Conservation (phyloP, 139 green algal species). For the Tetraselmis striata region DNA sequence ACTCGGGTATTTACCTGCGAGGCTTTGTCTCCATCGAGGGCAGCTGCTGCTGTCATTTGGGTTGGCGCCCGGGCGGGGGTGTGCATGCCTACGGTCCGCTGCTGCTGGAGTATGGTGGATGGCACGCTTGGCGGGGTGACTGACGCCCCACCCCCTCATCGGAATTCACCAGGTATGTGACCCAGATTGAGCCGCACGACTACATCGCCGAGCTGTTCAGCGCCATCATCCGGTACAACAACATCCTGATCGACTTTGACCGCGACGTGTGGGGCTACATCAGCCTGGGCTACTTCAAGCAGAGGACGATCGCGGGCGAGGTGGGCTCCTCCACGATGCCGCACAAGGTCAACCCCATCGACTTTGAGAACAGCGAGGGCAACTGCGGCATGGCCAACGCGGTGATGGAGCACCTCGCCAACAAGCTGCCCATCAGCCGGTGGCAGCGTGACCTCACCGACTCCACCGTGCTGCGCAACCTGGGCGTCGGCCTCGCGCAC, state of each 20-base stretch:
- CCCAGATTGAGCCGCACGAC: constrained; percentile 98
- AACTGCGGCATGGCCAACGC: constrained; percentile 97
- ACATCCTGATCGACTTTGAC: constrained; percentile 95
- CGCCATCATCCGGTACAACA: constrained; percentile 89
- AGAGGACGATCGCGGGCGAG: constrained; percentile 69
- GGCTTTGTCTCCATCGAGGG: too few relatives aligned
- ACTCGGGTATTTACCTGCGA: too few relatives aligned
- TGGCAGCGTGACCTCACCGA: constrained; percentile 97
- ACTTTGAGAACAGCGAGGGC: constrained; percentile 99
- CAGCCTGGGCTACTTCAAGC: constrained; percentile 95
- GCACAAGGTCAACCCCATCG: constrained; percentile 98
- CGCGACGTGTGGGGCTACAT: constrained; percentile 98
- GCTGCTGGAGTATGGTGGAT: too few relatives aligned
- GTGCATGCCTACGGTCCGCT: too few relatives aligned
- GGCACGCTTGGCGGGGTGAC: too few relatives aligned
- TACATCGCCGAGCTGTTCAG: constrained; percentile 96
- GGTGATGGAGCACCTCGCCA: constrained; percentile 82
- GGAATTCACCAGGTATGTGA: too few relatives aligned
- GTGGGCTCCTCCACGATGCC: constrained; percentile 95
- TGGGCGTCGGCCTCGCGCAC: constrained; percentile 81
- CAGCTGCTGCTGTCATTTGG: too few relatives aligned
- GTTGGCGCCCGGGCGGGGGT: too few relatives aligned
- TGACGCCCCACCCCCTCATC: too few relatives aligned
- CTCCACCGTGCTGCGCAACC: constrained; percentile 95
- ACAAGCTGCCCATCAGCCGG: constrained; percentile 88